Base-by-base conservation (phyloP, 1,284 basidiomycete genomes). In the Fomitopsis schrenkii region DNA sequence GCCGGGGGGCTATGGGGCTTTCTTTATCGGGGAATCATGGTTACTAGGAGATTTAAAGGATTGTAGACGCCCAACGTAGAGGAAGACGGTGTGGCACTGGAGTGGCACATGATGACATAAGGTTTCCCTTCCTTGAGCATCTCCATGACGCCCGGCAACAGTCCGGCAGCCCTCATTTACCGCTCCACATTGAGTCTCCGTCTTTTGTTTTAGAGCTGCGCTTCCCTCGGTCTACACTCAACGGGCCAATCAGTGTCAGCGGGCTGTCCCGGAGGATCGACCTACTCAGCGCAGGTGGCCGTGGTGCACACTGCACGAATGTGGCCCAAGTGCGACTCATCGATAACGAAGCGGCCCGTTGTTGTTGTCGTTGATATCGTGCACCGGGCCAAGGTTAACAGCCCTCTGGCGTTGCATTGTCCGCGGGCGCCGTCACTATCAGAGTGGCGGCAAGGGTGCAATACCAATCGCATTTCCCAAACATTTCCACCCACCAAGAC, bases 1-100 rank as follows among this genome's bases (percentile, higher is more conserved):
- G 56, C 30, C 12, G 45, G 55, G 22, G 55, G 55, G 41, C 41
- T 41, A 45, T 41, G 55, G 55, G 41, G 38, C 17, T 45, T 42
- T 26, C 46, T 57, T 38, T 59, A 54, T 59, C 61, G 58, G 58
- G 57, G 14, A 45, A 57, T 57, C 61, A 60, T 62, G 61, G 61
- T 56, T 48, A 59, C 61, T n/a, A 62, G 61, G 40, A 56, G 55
- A 57, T 61, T 58, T 61, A 61, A 57, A 59, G 55, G 41, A 30
- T 35, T 46, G 19, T n/a, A 62, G 58, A 52, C 57, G 61, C 61
- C 57, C 45, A 42, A 28, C 19, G 61, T 59, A 41, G 44, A 48
- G 36, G 19, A 41, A 14, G 28, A 22, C 22, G 22, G 22, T 22
- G 22, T 5, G 26, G 30, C n/a, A 15, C 17, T 12, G 41, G 15